A percentile compares a stretch with the other conserved stretches of the same genome.
phyloP scores from a whole-genome alignment of 1,284 basidiomycete species.

The Chalciporus piperatoides region DNA sequence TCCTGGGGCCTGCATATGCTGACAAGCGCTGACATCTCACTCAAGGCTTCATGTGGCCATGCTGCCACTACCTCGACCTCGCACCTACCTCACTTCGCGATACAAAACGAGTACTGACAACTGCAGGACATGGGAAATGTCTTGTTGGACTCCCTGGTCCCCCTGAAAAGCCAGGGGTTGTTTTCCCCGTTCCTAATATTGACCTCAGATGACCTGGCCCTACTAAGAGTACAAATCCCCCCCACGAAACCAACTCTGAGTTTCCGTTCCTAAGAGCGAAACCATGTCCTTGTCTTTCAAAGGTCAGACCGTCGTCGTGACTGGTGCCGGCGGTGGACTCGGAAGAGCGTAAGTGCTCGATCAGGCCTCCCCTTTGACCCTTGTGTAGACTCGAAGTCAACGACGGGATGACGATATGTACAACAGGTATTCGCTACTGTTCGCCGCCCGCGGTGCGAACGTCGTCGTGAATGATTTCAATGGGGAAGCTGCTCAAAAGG shows the following conservation, averaged over 20 bases:
- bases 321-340: conserved; percentile 94
- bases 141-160: too few species aligned
- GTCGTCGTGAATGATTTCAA: conserved; percentile 97
- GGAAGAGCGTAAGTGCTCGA: conserved; percentile 73
- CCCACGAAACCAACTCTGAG: not conserved
- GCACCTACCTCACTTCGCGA: too few species aligned
- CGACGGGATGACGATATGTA: not conserved
- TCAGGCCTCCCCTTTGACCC: too few species aligned
- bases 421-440: conserved; percentile 83
- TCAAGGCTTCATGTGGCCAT: too few species aligned
- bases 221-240: not conserved
- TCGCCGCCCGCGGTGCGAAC: conserved; percentile 88
- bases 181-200: not conserved
- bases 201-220: too few species aligned
- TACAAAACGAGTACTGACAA: too few species aligned
- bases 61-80: too few species aligned
- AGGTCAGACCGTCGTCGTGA: conserved; percentile 90
- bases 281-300: conserved; percentile 70
- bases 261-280: not conserved
- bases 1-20: too few species aligned
- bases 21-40: too few species aligned
- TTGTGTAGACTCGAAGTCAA: not conserved
- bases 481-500: conserved; percentile 83
- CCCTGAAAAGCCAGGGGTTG: too few species aligned
- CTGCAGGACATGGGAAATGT: too few species aligned